Evolutionary conservation across 1,284 basidiomycete species (phyloP), one percentile per base, ranked within the genome.

Genomic region (Leucoagaricus sp.): DNA sequence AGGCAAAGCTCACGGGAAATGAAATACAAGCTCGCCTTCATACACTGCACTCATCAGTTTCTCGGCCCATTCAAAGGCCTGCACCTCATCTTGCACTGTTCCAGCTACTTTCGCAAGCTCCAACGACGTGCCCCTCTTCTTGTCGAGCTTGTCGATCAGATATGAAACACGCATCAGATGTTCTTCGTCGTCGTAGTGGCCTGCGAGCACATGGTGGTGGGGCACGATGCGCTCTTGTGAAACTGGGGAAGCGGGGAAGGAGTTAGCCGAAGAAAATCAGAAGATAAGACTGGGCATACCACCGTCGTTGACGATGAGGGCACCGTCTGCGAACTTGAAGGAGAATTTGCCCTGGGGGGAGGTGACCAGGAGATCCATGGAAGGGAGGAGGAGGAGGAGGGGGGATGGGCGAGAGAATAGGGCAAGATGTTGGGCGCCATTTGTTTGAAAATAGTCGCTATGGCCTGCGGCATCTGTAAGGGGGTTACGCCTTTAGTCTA

Each of bases 1-100:
- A 31, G 26, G 46, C n/a, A 28, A 26, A 4, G 31, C 5, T 42
- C 36, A 26, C 51, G 52, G 36, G 50, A 36, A 49, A 26, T 28
- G 33, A 61, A 49, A 19, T 19, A 49, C 44, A 53, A 65, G 19
- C 75, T 58, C 58, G 89, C 90, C 85, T 61, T 77, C 72, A 67
- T 94, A 93, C 9, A 87, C 80, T 13, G 75, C 70, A 7, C 74
- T 67, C 78, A 89, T 83, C 19, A 88, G 68, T 3, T 71, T 68
- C 45, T 77, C 73, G 7, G 80, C 77, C 86, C 90, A 93, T 58
- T 81, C 82, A 5, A 69, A 29, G 23, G 67, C 65, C 57, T 79
- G 67, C 8, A 49, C 26, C 4, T 65, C 66, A 7, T 71, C 71
- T 25, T 73, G 57, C 2, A 84, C 75, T 4, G 65, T 64, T 1